These are phyloP conservation scores for Russula foetens DNA, from an alignment of 768 basidiomycete genomes.

Conservation along the genomic window DNA sequence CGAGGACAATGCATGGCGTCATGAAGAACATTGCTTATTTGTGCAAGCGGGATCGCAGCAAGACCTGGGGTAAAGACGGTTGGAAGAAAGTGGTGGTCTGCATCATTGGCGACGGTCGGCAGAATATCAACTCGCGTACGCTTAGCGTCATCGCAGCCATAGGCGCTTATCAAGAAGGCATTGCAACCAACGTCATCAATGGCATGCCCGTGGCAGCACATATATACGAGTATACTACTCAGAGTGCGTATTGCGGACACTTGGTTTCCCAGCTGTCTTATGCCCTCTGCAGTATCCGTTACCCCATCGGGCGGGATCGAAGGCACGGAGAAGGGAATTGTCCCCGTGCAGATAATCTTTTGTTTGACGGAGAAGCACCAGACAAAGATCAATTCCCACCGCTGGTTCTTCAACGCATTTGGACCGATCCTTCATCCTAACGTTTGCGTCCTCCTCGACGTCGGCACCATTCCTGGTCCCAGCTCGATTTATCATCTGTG, in stretches of 20 bases:
- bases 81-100: conserved; percentile 99
- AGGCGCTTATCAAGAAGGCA: conserved; percentile 92
- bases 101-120: conserved; percentile 79
- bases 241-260: conserved; percentile 44
- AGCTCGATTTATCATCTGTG: conserved; percentile 88
- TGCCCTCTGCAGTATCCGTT: conserved; percentile 53
- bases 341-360: conserved; percentile 90
- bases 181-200: conserved; percentile 81
- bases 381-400: conserved; percentile 92
- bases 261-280: background rate
- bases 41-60: conserved; percentile 76
- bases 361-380: conserved; percentile 90
- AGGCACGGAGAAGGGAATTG: conserved; percentile 67
- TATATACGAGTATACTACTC: conserved; percentile 91
- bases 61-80: conserved; percentile 95
- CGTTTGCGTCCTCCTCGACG: conserved; percentile 88
- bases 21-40: conserved; percentile 91
- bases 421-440: conserved; percentile 78
- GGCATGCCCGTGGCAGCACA: conserved; percentile 79
- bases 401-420: conserved; percentile 94
- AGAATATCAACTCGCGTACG: conserved; percentile 78
- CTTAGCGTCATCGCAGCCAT: conserved; percentile 85
- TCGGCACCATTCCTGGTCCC: conserved; percentile 78
- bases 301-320: conserved; percentile 75
- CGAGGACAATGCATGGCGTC: conserved; percentile 90